Base-by-base conservation (phyloP, 2,329 filamentous ascomycete genomes). In the Penicillium sp. region DNA sequence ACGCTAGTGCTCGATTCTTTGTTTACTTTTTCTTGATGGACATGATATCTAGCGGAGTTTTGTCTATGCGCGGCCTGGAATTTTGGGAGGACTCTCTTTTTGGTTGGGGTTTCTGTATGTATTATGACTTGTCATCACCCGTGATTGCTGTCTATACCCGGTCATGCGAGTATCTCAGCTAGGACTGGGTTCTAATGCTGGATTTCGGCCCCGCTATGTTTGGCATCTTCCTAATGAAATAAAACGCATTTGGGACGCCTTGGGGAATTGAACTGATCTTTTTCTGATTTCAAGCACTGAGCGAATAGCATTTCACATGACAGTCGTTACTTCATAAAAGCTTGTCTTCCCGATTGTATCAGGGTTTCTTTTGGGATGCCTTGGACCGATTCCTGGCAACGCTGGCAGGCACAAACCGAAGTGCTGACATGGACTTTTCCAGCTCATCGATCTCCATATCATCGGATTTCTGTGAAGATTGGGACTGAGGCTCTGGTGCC, bases 361-460 rank as follows among this genome's bases (percentile, higher is more conserved):
- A 63, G 20, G 49, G 9, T 24, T 49, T 52, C 20, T 46, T 56
- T 18, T 49, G 50, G 43, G 52, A 28, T n/a, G 23, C 48, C 48
- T 53, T 66, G 8, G 55, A 52, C 23, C 63, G 57, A 40, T 63
- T 67, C 44, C 58, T 65, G 33, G 59, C 60, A 27, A 76, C 71
- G 52, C 72, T 75, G 3, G 62, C 54, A 15, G 73, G 73, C 42
- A 76, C 69, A 60, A 76, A 76, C 20, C 62, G 66, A 35, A 76
- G 55, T 3, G 72, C 70, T 33, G 73, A 72, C 71, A 76, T 71
- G 15, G 73, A 75, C 41, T 60, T 63, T 42, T 68, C 69, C 23
- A 75, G 60, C 18, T 71, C 63, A 20, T 67, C 65, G 8, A 75
- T 65, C 13, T 67, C 66, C 57, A 59, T 58, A 0, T 68, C 64